These are phyloP conservation scores for Fraxinus dipetala DNA, from an alignment of 305 asterid genomes.

Conservation along the genomic window DNA sequence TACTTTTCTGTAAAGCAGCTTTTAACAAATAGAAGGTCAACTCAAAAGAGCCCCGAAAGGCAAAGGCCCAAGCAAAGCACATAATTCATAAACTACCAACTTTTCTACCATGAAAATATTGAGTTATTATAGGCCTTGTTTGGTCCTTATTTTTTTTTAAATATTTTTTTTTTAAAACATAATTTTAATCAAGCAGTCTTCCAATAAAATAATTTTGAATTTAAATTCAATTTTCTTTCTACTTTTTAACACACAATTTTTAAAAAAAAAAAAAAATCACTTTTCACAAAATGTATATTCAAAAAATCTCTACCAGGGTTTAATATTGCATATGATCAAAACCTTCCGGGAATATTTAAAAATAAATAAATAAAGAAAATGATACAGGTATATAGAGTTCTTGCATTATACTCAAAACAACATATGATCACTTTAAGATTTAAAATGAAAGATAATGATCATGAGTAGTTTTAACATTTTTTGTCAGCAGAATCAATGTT, in stretches of 20 bases:
- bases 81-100: conserved; percentile 16
- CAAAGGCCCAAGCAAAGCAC: not conserved
- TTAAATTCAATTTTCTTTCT: too few relatives aligned
- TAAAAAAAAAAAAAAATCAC: too few relatives aligned
- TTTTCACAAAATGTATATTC: too few relatives aligned
- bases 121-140: too few relatives aligned
- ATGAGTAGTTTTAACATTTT: not conserved
- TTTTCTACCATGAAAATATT: conserved; percentile 9
- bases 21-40: conserved; percentile 42
- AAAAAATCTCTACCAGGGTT: too few relatives aligned
- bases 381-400: not conserved
- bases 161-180: too few relatives aligned
- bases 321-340: conserved; percentile 8
- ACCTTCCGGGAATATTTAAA: not conserved
- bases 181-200: too few relatives aligned
- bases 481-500: not conserved
- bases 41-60: conserved; percentile 35
- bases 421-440: too few relatives aligned
- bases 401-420: not conserved
- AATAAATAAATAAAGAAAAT: too few relatives aligned
- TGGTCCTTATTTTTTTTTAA: too few relatives aligned
- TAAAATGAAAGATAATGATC: not conserved
- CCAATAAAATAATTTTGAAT: too few relatives aligned
- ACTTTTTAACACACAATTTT: too few relatives aligned
- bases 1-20: conserved; percentile 23